Evolutionary conservation across 179 eudicot genomes (phyloP), one percentile per base, ranked within the genome.

Genomic region (Sideroxylon spinosum): DNA sequence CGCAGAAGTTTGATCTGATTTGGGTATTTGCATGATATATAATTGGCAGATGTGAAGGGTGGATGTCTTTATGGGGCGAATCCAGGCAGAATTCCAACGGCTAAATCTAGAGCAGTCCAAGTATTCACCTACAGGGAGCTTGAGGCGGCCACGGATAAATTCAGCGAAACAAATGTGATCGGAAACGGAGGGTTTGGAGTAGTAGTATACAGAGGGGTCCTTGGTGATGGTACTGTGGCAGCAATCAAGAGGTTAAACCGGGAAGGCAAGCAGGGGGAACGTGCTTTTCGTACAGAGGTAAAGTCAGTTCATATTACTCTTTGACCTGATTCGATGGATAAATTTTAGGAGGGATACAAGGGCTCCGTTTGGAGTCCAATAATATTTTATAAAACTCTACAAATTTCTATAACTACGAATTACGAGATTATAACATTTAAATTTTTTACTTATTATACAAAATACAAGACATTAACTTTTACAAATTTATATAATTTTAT

Each of bases 281-380:
- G 97, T 8, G 94, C 98, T 28, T 95, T 95, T 83, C 84, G 97
- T 76, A 84, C 87, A 53, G 92, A 94, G 98, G 98, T 94, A 32
- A 37, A 63, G 71, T 29, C 10, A 22, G 7, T 49, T 61, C 46
- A 62, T 68, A 17, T 22, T 52, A 14, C 44, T 37, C 44, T 37
- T 37, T n/a, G n/a, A n/a, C n/a, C n/a, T n/a, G n/a, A n/a, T n/a
- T n/a, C n/a, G n/a, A n/a, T n/a, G n/a, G n/a, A n/a, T n/a, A n/a
- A n/a, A n/a, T n/a, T n/a, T n/a, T n/a, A n/a, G n/a, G n/a, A n/a
- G n/a, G n/a, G n/a, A n/a, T n/a, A n/a, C n/a, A n/a, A n/a, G n/a
- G n/a, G n/a, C n/a, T n/a, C n/a, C n/a, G n/a, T n/a, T n/a, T n/a
- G n/a, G n/a, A n/a, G n/a, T n/a, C n/a, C n/a, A n/a, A n/a, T n/a